phyloP scores from a whole-genome alignment of 371 early-diverging fungal genomes.

The Chytridium lagenaria region DNA sequence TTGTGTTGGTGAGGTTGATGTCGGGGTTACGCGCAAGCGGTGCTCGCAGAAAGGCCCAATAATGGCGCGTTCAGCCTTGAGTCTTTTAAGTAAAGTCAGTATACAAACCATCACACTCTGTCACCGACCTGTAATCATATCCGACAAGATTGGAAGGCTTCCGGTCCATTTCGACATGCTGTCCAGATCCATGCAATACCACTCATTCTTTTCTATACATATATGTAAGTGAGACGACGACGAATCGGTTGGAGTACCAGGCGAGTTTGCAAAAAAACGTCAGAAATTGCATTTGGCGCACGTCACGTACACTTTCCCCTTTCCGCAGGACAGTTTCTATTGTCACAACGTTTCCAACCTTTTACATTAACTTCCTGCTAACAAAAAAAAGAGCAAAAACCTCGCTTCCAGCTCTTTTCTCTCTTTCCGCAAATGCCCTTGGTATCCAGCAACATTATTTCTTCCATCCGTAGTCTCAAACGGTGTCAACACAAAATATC shows the following conservation, averaged over 20 bases:
- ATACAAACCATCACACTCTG: conserved; percentile 47
- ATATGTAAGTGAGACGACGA: no score
- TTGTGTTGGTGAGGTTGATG: conserved; percentile 82
- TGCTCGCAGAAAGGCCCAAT: conserved; percentile 56
- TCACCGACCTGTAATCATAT: conserved; percentile 66
- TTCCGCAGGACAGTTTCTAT: conserved; percentile 69
- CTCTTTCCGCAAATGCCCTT: conserved; percentile 64
- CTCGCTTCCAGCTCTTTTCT: conserved; percentile 53
- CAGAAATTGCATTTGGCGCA: no score
- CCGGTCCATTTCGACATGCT: conserved; percentile 71
- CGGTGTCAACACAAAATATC: conserved; percentile 87
- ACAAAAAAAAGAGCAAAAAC: no score
- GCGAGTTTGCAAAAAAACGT: no score
- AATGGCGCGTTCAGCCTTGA: conserved; percentile 28
- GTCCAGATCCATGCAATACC: conserved; percentile 84
- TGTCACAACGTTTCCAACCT: conserved; percentile 55
- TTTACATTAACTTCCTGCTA: no score
- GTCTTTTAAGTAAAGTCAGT: conserved; percentile 13
- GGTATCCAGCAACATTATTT: conserved; percentile 87
- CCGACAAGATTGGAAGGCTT: conserved; percentile 76
- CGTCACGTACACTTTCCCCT: conserved; percentile 68
- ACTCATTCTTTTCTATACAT: conserved; percentile 71
- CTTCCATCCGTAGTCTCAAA: conserved; percentile 73
- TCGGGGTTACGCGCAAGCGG: conserved; percentile 75
- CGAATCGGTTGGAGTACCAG: no score